Conservation (phyloP, 495 filamentous ascomycete species). For the Xylaria flabelliformis region DNA sequence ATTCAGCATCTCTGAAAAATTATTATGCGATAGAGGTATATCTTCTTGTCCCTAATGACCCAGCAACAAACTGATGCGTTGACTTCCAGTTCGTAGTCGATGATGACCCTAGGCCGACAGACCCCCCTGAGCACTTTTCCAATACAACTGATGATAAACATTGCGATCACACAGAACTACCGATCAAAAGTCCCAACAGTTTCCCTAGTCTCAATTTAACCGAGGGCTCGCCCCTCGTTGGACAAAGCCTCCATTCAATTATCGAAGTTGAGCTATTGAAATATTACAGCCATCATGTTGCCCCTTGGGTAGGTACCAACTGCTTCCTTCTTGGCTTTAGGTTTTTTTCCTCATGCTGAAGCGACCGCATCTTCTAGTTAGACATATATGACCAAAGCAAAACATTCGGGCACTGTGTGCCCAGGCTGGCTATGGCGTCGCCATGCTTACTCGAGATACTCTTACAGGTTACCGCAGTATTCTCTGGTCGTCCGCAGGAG, state of each 20-base stretch:
- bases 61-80: background rate
- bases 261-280: conserved; percentile 27
- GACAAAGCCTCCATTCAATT: conserved; percentile 40
- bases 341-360: background rate
- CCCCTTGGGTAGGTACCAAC: conserved; percentile 30
- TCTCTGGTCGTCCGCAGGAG: conserved; percentile 18
- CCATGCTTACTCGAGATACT: conserved; percentile 28
- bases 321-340: background rate
- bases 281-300: conserved; percentile 28
- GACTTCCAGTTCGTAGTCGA: conserved; percentile 2
- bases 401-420: conserved; percentile 26
- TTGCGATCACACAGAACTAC: background rate
- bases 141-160: background rate
- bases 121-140: background rate
- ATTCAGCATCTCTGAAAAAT: background rate
- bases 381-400: conserved; percentile 29
- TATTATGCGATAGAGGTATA: conserved; percentile 28
- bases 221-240: conserved; percentile 47
- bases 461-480: conserved; percentile 28
- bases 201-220: conserved; percentile 26
- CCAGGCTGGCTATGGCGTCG: conserved; percentile 28
- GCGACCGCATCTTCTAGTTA: conserved; percentile 10
- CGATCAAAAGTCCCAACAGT: background rate
- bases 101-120: background rate
- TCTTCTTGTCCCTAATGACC: background rate